These are phyloP conservation scores for Cinchona pubescens DNA, from an alignment of 257 asterid genomes.

Conservation along the genomic window DNA sequence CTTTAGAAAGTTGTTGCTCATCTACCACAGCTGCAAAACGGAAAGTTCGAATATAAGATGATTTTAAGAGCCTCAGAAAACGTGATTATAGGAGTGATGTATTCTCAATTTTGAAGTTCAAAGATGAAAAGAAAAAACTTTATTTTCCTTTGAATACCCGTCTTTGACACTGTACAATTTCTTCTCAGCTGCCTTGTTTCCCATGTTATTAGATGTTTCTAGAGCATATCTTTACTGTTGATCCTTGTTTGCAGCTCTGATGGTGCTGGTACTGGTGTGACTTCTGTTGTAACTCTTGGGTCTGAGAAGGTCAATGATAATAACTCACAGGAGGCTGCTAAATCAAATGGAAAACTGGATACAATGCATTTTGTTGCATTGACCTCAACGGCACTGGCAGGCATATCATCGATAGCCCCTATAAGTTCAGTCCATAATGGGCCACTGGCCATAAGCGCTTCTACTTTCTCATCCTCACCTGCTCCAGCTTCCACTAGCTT, in stretches of 20 bases:
- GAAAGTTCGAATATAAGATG: neutral
- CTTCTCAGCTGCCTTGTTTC: neutral
- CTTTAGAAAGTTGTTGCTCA: neutral
- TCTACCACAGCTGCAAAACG: neutral
- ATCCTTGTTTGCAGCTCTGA: slow-evolving; percentile 44
- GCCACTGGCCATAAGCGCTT: slow-evolving; percentile 25
- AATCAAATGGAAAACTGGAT: slow-evolving; percentile 40
- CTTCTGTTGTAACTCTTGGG: slow-evolving; percentile 22
- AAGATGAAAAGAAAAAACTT: neutral
- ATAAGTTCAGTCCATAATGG: slow-evolving; percentile 29
- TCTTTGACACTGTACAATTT: neutral
- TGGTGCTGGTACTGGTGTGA: slow-evolving; percentile 23
- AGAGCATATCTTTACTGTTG: slow-evolving; percentile 9
- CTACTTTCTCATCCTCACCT: slow-evolving; percentile 23
- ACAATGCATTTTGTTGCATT: slow-evolving; percentile 24
- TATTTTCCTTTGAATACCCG: neutral
- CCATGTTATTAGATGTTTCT: neutral
- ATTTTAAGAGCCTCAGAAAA: neutral
- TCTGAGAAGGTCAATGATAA: slow-evolving; percentile 26
- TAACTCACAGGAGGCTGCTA: slow-evolving; percentile 33
- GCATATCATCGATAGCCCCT: slow-evolving; percentile 13
- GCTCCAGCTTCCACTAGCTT: slow-evolving; percentile 26
- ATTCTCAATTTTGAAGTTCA: neutral
- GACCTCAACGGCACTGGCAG: slow-evolving; percentile 15
- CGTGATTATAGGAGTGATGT: neutral